phyloP scores from a whole-genome alignment of 768 basidiomycete species.

The Lyophyllum decastes region DNA sequence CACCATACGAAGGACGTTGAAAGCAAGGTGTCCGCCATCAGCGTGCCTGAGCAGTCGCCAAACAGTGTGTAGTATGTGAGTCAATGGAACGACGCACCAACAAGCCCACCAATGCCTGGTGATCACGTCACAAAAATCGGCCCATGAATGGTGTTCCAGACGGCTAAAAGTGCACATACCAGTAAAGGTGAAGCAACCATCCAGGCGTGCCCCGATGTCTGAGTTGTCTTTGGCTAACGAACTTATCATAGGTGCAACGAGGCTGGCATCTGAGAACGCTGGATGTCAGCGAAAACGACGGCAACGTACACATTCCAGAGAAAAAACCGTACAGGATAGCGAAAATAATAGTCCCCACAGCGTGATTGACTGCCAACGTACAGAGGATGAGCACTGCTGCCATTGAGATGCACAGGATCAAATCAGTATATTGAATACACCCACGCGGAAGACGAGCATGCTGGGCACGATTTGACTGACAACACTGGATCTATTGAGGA shows the following conservation, averaged over 20 bases:
- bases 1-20: conserved; percentile 20
- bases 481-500: conserved; percentile 51
- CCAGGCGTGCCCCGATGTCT: conserved; percentile 59
- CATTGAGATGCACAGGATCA: conserved; percentile 21
- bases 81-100: background rate
- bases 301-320: no score
- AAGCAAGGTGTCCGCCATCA: conserved; percentile 17
- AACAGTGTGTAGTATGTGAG: background rate
- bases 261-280: conserved; percentile 40
- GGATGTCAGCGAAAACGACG: no score
- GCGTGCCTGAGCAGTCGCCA: conserved; percentile 6
- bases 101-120: background rate
- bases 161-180: background rate
- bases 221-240: conserved; percentile 43
- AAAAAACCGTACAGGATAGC: conserved; percentile 42
- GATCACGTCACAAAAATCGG: background rate
- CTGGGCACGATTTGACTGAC: conserved; percentile 37
- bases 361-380: conserved; percentile 30
- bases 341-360: conserved; percentile 31
- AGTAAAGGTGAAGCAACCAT: conserved; percentile 43
- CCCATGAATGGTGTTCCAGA: background rate
- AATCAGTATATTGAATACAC: conserved; percentile 32
- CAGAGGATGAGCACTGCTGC: conserved; percentile 35
- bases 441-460: conserved; percentile 29
- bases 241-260: conserved; percentile 45